phyloP scores from a whole-genome alignment of 1,284 basidiomycete species.

The Cryptococcus sp. region DNA sequence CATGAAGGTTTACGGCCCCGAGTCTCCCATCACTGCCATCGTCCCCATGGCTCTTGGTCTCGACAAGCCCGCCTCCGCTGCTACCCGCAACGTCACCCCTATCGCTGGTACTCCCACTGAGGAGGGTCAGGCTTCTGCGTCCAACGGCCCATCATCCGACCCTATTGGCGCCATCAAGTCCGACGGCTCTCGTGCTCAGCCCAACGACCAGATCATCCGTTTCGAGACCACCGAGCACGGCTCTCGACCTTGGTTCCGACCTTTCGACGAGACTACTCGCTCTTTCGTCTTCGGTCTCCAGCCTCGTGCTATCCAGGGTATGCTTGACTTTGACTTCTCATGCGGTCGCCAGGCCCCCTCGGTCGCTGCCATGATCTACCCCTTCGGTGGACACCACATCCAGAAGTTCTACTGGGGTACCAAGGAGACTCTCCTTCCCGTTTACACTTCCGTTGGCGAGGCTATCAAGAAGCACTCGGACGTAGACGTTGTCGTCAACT shows the following conservation, averaged over 20 bases:
- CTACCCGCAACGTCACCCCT: conserved; percentile 53
- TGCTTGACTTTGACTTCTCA: conserved; percentile 99
- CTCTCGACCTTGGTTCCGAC: conserved; percentile 75
- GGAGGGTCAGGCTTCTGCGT: conserved; percentile 20
- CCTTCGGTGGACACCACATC: conserved; percentile 99
- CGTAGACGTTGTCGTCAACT: conserved; percentile 98
- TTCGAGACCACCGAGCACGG: conserved; percentile 61
- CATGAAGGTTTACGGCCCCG: conserved; percentile 95
- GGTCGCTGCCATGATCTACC: conserved; percentile 99
- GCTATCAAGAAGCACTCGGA: conserved; percentile 95
- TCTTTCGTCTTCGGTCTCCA: conserved; percentile 98
- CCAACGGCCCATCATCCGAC: conserved; percentile 43
- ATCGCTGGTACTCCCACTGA: conserved; percentile 34
- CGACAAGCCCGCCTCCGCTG: conserved; percentile 56
- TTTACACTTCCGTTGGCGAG: conserved; percentile 91
- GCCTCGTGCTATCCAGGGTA: conserved; percentile 98
- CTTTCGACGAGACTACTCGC: conserved; percentile 89
- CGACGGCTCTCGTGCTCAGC: conserved; percentile 78
- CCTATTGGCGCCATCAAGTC: conserved; percentile 73
- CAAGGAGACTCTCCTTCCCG: conserved; percentile 95
- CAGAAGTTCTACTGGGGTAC: conserved; percentile 99
- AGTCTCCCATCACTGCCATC: conserved; percentile 98
- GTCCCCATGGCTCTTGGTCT: conserved; percentile 95
- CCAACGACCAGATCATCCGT: conserved; percentile 84
- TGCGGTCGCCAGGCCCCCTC: conserved; percentile 92